Evolutionary conservation across 2,329 filamentous ascomycete species (phyloP), one percentile per base, ranked within the genome.

Genomic region (Phaeoacremonium minimum): DNA sequence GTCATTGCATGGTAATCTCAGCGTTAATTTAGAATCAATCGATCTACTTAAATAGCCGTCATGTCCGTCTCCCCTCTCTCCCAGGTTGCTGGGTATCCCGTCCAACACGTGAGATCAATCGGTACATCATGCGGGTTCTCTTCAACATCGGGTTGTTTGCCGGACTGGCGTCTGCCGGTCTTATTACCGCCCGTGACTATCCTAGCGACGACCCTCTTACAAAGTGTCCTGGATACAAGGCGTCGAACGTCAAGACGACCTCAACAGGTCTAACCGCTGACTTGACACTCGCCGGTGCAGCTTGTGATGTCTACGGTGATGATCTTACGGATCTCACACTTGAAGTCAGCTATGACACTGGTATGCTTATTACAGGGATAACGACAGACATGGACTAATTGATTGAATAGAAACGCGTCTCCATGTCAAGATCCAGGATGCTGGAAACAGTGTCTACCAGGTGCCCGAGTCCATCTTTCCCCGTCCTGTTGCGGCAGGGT

Each of bases 371-470:
- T 15, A 20, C n/a, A 18, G 22, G n/a, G 22, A n/a, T 26, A 26
- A n/a, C 22, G 22, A 26, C 22, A 9, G 30, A 15, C 7, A 7
- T 29, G 35, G 15, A 36, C 22, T 26, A 19, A 14, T 38, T 32
- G 36, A 15, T 22, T 17, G 14, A 7, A 20, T 17, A 83, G 80
- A 77, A 30, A 67, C 73, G 15, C 80, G 84, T n/a, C 71, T 89
- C 4, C 85, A 87, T 52, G 79, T 89, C 51, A 75, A 84, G 49
- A 86, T 89, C 38, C 77, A 82, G 44, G 86, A 91, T 56, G 69
- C 73, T 6, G 74, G 66, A n/a, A 72, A 83, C 44, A 70, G 78
- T 18, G 82, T 85, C 32, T 91, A 86, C 50, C 85, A 90, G 54
- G 76, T 91, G 2, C 85, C 85, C 11, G 77, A 83, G 22, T 73